A percentile compares a stretch with the other conserved stretches of the same genome.
Conservation (phyloP, 345 rosid species). For the Litchi chinensis region DNA sequence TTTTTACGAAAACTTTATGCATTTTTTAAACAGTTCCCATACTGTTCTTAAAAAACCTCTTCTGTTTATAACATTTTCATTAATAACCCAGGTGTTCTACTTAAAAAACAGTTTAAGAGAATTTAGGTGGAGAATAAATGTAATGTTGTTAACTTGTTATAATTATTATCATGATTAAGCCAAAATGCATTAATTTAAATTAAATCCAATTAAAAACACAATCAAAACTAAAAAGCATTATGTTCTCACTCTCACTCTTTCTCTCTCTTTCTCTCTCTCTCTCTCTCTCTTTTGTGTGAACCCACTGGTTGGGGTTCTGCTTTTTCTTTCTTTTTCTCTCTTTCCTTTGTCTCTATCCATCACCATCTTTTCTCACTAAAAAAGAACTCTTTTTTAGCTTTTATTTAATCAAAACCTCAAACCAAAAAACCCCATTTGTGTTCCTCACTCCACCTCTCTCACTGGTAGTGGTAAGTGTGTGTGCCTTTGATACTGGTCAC, state of each 20-base stretch:
- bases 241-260: conserved; percentile 5
- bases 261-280: background rate
- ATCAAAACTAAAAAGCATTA: background rate
- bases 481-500: background rate
- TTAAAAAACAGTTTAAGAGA: background rate
- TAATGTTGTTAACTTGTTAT: conserved; percentile 11
- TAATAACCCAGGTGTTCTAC: background rate
- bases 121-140: conserved; percentile 31
- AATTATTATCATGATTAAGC: background rate
- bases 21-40: no score
- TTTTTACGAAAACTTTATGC: no score
- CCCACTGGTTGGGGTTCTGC: conserved; percentile 10
- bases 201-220: background rate
- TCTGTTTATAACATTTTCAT: background rate
- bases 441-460: conserved; percentile 10
- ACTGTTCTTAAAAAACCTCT: no score
- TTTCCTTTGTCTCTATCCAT: conserved; percentile 8
- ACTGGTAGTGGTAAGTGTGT: background rate
- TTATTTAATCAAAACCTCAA: background rate
- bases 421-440: background rate
- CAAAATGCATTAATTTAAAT: no score
- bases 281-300: no score
- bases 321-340: conserved; percentile 8
- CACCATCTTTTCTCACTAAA: conserved; percentile 16
- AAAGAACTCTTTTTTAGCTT: background rate